Evolutionary conservation across 192 early-diverging fungal genomes (phyloP).

Genomic region (Rhizoclosmatium sp.): DNA sequence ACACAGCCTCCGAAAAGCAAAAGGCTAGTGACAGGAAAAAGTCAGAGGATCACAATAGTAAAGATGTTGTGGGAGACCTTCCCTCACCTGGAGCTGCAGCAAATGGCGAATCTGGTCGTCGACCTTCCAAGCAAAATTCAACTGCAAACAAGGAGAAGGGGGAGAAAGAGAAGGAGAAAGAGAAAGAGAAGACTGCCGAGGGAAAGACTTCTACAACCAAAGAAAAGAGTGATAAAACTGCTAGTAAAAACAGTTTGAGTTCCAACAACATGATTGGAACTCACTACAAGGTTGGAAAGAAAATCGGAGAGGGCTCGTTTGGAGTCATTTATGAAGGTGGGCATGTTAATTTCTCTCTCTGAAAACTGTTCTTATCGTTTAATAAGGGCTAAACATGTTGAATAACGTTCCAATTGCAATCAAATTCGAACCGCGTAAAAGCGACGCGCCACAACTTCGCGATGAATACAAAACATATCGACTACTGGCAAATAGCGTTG

Average conservation of each 20-base stretch:
- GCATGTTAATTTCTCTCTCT: background rate
- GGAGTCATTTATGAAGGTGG: slow-evolving; percentile 96
- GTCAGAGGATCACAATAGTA: too few relatives aligned
- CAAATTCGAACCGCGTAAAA: slow-evolving; percentile 94
- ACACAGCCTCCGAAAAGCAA: too few relatives aligned
- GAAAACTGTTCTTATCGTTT: background rate
- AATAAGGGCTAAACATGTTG: slow-evolving; percentile 74
- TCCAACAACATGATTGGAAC: slow-evolving; percentile 83
- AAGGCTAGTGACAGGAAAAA: too few relatives aligned
- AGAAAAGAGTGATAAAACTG: background rate
- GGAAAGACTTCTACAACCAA: too few relatives aligned
- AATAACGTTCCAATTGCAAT: slow-evolving; percentile 92
- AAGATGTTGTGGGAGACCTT: too few relatives aligned
- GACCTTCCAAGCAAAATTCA: too few relatives aligned
- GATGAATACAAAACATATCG: slow-evolving; percentile 94
- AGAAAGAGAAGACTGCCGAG: too few relatives aligned
- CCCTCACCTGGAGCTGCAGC: too few relatives aligned
- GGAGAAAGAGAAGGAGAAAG: too few relatives aligned
- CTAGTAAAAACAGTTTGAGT: slow-evolving; percentile 13
- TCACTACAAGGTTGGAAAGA: slow-evolving; percentile 90
- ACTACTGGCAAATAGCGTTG: slow-evolving; percentile 81
- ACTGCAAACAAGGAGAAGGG: too few relatives aligned
- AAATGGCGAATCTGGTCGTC: too few relatives aligned
- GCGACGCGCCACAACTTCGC: slow-evolving; percentile 90
- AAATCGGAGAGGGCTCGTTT: slow-evolving; percentile 95